Percentiles rank a stretch among this genome's conserved stretches.
These are phyloP conservation scores for Casuarina equisetifolia DNA, from an alignment of 306 rosid genomes.

Conservation along the genomic window DNA sequence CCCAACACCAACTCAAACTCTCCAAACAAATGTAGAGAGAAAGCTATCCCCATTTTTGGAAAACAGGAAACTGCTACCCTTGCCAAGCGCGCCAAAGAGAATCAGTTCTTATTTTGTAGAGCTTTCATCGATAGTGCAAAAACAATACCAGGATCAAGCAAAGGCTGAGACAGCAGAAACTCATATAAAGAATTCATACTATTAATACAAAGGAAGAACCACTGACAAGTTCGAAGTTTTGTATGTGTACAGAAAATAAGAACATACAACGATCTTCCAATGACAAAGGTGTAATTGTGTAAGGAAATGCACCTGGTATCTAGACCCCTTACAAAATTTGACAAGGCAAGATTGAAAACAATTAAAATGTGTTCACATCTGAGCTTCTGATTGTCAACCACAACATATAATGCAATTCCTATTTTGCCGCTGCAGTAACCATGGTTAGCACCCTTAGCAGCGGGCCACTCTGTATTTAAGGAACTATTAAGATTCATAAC, in stretches of 20 bases:
- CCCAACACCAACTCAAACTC: neutral
- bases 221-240: constrained; percentile 11
- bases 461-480: neutral
- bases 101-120: neutral
- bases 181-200: constrained; percentile 5
- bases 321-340: constrained; percentile 8
- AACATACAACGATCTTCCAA: neutral
- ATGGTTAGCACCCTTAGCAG: neutral
- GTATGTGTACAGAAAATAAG: constrained; percentile 7
- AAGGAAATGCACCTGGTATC: constrained; percentile 21
- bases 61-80: neutral
- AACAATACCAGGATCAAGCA: neutral
- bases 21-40: too few relatives aligned
- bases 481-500: neutral
- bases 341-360: neutral
- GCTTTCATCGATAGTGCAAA: neutral
- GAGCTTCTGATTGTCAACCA: constrained; percentile 7
- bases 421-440: neutral
- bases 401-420: neutral
- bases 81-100: neutral
- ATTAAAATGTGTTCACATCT: constrained; percentile 6
- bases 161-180: neutral
- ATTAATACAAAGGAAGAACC: constrained; percentile 10
- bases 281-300: constrained; percentile 16
- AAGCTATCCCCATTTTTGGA: neutral